These are phyloP conservation scores for Cyberlindnera suaveolens DNA, from an alignment of 805 yeast genomes.

Conservation along the genomic window DNA sequence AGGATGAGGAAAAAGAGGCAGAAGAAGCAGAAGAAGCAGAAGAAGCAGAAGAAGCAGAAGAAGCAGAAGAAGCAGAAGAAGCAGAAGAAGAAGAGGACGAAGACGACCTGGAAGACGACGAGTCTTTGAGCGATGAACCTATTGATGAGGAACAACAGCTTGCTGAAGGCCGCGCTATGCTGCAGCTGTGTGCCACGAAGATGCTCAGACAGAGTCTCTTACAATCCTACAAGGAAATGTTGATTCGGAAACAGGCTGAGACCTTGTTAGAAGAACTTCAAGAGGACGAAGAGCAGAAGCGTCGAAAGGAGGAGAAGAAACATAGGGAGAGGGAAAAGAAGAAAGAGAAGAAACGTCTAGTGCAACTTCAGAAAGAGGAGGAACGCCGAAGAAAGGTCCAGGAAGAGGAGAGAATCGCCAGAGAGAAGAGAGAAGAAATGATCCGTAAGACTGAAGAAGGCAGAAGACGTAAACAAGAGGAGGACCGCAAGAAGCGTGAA, in stretches of 20 bases:
- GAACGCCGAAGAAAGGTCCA: slow-evolving; percentile 40
- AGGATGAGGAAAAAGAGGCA: slow-evolving; percentile 32
- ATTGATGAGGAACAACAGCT: slow-evolving; percentile 59
- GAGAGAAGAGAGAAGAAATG: slow-evolving; percentile 30
- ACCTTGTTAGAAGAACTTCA: slow-evolving; percentile 63
- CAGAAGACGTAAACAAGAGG: slow-evolving; percentile 31
- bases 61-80: slow-evolving; percentile 6
- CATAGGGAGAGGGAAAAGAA: slow-evolving; percentile 52
- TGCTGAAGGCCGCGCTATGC: slow-evolving; percentile 73
- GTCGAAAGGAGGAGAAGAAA: slow-evolving; percentile 61
- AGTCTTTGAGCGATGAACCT: slow-evolving; percentile 29
- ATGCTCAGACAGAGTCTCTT: slow-evolving; percentile 68
- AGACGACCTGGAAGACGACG: slow-evolving; percentile 36
- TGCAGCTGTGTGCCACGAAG: slow-evolving; percentile 75
- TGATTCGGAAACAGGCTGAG: slow-evolving; percentile 67
- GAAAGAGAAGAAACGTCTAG: slow-evolving; percentile 60
- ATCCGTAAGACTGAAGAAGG: slow-evolving; percentile 38
- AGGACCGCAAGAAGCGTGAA: slow-evolving; percentile 35
- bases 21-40: slow-evolving; percentile 26
- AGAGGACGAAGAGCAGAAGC: slow-evolving; percentile 59
- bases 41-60: slow-evolving; percentile 10
- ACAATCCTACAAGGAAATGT: slow-evolving; percentile 70
- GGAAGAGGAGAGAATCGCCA: slow-evolving; percentile 33
- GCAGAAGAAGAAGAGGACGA: slow-evolving; percentile 32
- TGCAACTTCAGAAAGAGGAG: slow-evolving; percentile 50